These are phyloP conservation scores for Phytophthora sp. DNA, from an alignment of 352 stramenopile species.

Conservation along the genomic window DNA sequence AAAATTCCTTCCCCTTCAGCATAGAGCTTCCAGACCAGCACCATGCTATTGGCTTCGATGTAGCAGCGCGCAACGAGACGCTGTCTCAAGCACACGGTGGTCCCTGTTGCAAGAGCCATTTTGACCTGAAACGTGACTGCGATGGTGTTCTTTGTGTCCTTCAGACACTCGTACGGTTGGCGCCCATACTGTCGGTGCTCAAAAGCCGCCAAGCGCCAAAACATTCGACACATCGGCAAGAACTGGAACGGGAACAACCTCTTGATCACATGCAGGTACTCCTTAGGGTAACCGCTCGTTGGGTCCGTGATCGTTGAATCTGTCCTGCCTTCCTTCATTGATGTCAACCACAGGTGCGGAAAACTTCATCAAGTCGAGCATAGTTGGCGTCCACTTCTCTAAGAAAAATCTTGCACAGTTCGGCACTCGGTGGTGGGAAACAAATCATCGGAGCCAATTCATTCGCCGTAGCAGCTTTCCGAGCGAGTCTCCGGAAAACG, in stretches of 20 bases:
- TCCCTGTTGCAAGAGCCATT: not conserved
- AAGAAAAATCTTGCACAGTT: not conserved
- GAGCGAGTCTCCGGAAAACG: not conserved
- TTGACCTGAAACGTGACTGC: constrained; percentile 6
- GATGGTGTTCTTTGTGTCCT: not conserved
- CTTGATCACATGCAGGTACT: constrained; percentile 6
- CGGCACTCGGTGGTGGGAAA: not conserved
- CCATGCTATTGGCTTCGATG: not conserved
- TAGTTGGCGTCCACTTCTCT: constrained; percentile 18
- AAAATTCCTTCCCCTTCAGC: constrained; percentile 1
- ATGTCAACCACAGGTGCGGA: not conserved
- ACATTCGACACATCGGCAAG: not conserved
- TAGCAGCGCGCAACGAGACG: constrained; percentile 1
- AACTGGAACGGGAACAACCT: constrained; percentile 3
- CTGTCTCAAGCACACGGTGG: not conserved
- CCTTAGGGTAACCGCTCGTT: not conserved
- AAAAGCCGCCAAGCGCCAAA: not conserved
- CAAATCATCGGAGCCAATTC: not conserved
- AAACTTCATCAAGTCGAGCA: constrained; percentile 16
- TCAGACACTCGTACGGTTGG: not conserved
- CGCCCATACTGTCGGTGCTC: constrained; percentile 2
- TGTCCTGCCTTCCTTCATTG: not conserved
- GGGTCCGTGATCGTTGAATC: not conserved
- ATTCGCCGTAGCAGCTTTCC: no score
- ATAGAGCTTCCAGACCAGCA: not conserved